Evolutionary conservation across 345 rosid genomes (phyloP).

Genomic region (Melaleuca quinquenervia): DNA sequence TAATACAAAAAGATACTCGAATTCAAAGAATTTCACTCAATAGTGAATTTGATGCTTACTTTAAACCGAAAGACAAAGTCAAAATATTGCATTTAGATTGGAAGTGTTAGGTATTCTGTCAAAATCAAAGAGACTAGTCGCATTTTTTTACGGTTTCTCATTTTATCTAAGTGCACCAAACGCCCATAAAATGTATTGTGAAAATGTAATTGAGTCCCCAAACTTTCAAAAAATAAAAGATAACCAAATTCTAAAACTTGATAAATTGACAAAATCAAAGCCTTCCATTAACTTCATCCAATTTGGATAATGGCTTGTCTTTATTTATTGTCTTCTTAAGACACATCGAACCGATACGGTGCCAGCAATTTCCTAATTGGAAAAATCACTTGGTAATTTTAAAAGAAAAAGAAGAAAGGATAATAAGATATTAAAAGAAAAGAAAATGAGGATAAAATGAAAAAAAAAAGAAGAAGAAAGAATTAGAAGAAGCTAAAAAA

Average conservation of each 20-base stretch:
- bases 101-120: too few relatives aligned
- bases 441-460: background rate
- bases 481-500: too few relatives aligned
- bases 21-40: background rate
- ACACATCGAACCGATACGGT: background rate
- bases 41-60: background rate
- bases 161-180: too few relatives aligned
- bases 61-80: background rate
- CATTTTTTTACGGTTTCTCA: too few relatives aligned
- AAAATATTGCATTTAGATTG: too few relatives aligned
- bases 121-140: too few relatives aligned
- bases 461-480: background rate
- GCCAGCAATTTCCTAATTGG: background rate
- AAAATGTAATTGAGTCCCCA: fast-evolving
- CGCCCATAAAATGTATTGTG: too few relatives aligned
- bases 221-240: background rate
- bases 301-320: background rate
- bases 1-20: too few relatives aligned
- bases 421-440: background rate
- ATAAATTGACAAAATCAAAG: background rate
- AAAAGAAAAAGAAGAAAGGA: background rate
- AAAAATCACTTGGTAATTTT: background rate
- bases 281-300: background rate
- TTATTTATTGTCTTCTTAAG: background rate
- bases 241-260: background rate